These are phyloP conservation scores for Gentiana dahurica DNA, from an alignment of 257 asterid genomes.

Conservation along the genomic window DNA sequence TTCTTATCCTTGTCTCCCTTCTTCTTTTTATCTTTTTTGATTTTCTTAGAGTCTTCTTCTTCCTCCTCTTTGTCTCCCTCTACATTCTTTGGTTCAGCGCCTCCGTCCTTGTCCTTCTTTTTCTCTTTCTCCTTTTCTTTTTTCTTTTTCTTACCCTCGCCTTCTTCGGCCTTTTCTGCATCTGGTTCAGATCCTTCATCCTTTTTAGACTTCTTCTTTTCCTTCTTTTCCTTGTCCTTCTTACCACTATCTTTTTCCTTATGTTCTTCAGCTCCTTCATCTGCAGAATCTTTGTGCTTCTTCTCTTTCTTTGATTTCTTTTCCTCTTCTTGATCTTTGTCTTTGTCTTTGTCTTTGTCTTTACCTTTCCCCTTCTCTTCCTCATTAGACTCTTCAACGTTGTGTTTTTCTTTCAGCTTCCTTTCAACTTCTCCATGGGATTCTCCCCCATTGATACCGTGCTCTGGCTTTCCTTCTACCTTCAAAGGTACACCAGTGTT, in stretches of 20 bases:
- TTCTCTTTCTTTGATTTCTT: conserved; percentile 7
- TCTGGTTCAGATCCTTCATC: not conserved
- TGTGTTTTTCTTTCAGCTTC: conserved; percentile 10
- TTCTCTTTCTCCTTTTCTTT: not conserved
- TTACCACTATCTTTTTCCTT: conserved; percentile 8
- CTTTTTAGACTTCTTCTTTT: conserved; percentile 7
- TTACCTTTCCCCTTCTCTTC: conserved; percentile 13
- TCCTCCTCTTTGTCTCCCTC: conserved; percentile 4
- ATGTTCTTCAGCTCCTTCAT: conserved; percentile 13
- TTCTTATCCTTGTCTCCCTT: conserved; percentile 6
- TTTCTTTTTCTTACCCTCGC: not conserved
- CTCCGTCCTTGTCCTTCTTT: conserved; percentile 2
- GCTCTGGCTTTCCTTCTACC: conserved; percentile 17
- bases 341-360: no score
- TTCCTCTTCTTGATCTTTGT: conserved; percentile 3
- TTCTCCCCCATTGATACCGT: conserved; percentile 7
- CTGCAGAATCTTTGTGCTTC: not conserved
- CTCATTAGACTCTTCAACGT: conserved; percentile 15
- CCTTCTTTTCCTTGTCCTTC: conserved; percentile 1
- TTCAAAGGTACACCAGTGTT: conserved; percentile 12
- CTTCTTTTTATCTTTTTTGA: conserved; percentile 3
- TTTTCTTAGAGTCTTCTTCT: not conserved
- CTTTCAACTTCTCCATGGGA: conserved; percentile 9
- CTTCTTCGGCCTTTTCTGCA: not conserved
- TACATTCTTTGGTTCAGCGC: not conserved